Percentiles rank a stretch among this genome's conserved stretches.
Conservation (phyloP, 139 green algal genomes). For the Microglena sp. region DNA sequence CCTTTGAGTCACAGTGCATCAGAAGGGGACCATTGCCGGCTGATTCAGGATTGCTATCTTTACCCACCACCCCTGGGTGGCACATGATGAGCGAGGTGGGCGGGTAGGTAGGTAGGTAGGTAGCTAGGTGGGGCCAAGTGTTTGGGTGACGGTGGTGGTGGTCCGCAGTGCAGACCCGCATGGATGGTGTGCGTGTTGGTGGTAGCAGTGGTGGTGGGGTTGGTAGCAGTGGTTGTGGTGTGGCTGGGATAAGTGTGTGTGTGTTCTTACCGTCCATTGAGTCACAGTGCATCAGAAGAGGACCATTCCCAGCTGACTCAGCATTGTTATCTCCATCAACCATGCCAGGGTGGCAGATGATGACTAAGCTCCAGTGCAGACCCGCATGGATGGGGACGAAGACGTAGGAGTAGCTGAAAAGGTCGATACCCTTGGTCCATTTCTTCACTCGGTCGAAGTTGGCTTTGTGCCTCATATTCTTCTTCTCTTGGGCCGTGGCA, state of each 20-base stretch:
- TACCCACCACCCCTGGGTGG: no score
- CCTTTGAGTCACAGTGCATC: constrained; percentile 3
- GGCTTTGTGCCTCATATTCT: background rate
- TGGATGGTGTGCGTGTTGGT: no score
- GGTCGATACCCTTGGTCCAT: constrained; percentile 73
- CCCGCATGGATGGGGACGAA: constrained; percentile 81
- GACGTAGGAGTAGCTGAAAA: constrained; percentile 80
- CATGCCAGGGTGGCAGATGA: constrained; percentile 69
- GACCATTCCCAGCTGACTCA: background rate
- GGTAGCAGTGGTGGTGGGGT: no score
- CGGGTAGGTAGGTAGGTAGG: no score
- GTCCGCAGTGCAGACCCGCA: no score
- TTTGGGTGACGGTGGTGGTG: no score
- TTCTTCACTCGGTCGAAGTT: constrained; percentile 58
- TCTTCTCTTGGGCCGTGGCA: no score
- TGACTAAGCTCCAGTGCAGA: constrained; percentile 81
- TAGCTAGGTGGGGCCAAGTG: no score
- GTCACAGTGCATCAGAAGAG: constrained; percentile 1
- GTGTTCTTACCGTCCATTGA: no score
- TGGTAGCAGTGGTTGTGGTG: no score
- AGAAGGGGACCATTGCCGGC: background rate
- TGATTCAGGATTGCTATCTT: background rate
- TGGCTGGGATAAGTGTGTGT: no score
- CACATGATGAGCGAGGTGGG: no score
- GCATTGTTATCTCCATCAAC: background rate